Evolutionary conservation across 345 rosid species (phyloP).

Genomic region (Salix caprea): DNA sequence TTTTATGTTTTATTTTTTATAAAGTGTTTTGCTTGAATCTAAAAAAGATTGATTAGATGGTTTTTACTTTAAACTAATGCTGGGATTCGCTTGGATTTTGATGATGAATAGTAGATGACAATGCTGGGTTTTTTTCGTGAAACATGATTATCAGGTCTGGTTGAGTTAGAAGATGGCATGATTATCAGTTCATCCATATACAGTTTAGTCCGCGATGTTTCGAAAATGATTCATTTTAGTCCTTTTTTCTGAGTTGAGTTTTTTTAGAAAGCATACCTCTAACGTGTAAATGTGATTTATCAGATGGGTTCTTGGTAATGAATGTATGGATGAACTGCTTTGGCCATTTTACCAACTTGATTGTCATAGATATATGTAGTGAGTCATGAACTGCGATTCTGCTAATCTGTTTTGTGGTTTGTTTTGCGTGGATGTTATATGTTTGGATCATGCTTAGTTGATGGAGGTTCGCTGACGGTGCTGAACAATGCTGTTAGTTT

Average conservation of each 20-base stretch:
- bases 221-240: background rate
- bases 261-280: background rate
- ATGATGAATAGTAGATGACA: background rate
- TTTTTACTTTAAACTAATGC: background rate
- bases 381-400: background rate
- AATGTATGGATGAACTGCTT: background rate
- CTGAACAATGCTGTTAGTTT: background rate
- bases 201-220: background rate
- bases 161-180: background rate
- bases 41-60: background rate
- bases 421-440: background rate
- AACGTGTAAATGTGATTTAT: background rate
- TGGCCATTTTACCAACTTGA: background rate
- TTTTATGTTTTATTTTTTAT: background rate
- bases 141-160: background rate
- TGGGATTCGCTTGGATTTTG: background rate
- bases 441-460: background rate
- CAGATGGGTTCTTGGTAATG: background rate
- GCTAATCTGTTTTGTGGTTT: background rate
- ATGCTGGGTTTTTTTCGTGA: background rate
- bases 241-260: background rate
- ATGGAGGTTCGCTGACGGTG: background rate
- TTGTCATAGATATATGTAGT: background rate
- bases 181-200: background rate
- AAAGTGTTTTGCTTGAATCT: background rate